Base-by-base conservation (phyloP, 2,329 filamentous ascomycete genomes). In the Botrytis porri region DNA sequence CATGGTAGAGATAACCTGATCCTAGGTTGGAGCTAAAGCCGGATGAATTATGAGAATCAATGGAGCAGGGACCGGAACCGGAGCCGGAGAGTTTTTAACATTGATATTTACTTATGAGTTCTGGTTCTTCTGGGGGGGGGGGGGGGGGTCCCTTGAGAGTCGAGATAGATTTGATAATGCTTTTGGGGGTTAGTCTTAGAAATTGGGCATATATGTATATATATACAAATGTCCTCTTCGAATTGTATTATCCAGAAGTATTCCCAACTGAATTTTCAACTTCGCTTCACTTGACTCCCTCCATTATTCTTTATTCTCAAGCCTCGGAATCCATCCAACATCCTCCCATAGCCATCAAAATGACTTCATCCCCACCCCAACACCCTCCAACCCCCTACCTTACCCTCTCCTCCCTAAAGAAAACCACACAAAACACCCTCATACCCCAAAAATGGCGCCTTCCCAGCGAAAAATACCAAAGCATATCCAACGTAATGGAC, bases 291-390 rank as follows among this genome's bases (percentile, higher is more conserved):
- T 51, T n/a, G 25, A 16, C 4, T 51, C 12, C 0, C 25, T n/a
- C 12, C 0, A 10, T n/a, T 16, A 5, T 2, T 51, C 1, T n/a
- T n/a, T 7, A n/a, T 14, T n/a, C 25, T 22, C 20, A 45, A 4
- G 7, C 43, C 43, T n/a, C 12, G 12, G 14, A 41, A 51, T 37
- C 32, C 32, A 25, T 35, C 2, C 32, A 60, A 60, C 2, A 6
- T 22, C 29, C 32, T 2, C 10, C 9, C 20, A 25, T 60, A 32
- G 25, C 10, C 22, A 60, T 37, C 9, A 12, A 60, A 16, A 51
- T 51, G 48, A 14, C 25, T 16, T n/a, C 25, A 51, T 51, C 48
- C n/a, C n/a, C n/a, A n/a, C n/a, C n/a, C n/a, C n/a, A n/a, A n/a
- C n/a, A n/a, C n/a, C 7, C n/a, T 8, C n/a, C 16, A 57, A 25